These are phyloP conservation scores for Ustilago bromivora DNA, from an alignment of 1,284 basidiomycete genomes.

Conservation along the genomic window DNA sequence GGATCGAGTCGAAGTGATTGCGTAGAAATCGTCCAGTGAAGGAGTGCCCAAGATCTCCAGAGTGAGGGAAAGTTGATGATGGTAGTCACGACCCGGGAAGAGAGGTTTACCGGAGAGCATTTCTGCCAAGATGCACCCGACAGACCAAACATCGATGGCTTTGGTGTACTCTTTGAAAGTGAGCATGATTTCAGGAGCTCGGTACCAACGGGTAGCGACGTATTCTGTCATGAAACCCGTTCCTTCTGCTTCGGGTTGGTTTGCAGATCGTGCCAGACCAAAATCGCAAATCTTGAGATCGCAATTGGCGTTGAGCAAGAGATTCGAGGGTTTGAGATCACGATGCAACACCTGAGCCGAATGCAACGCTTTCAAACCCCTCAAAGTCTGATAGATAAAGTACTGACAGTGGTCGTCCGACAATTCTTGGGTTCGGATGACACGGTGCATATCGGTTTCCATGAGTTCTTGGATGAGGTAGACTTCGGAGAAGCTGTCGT, in stretches of 20 bases:
- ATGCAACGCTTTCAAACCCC: constrained; percentile 69
- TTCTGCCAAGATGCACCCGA: constrained; percentile 94
- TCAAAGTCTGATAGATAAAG: constrained; percentile 83
- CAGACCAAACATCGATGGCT: constrained; percentile 79
- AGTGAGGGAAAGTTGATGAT: constrained; percentile 74
- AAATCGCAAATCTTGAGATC: constrained; percentile 70
- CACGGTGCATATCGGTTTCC: constrained; percentile 69
- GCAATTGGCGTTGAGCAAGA: constrained; percentile 67
- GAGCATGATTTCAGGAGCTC: constrained; percentile 69
- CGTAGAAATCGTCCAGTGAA: constrained; percentile 76
- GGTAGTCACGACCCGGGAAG: constrained; percentile 79
- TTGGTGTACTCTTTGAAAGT: constrained; percentile 70
- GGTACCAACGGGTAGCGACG: constrained; percentile 69
- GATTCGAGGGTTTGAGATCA: constrained; percentile 67
- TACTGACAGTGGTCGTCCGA: constrained; percentile 89
- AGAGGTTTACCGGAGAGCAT: constrained; percentile 90
- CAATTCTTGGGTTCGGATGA: constrained; percentile 70
- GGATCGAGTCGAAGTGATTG: constrained; percentile 82
- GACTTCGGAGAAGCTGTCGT: constrained; percentile 95
- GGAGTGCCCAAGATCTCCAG: constrained; percentile 76
- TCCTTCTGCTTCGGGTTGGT: constrained; percentile 66
- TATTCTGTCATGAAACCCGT: constrained; percentile 70
- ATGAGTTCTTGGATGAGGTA: constrained; percentile 76
- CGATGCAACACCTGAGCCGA: constrained; percentile 68
- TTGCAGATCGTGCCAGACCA: constrained; percentile 67